Evolutionary conservation across 257 asterid genomes (phyloP).

Genomic region (Scutellaria barbata): DNA sequence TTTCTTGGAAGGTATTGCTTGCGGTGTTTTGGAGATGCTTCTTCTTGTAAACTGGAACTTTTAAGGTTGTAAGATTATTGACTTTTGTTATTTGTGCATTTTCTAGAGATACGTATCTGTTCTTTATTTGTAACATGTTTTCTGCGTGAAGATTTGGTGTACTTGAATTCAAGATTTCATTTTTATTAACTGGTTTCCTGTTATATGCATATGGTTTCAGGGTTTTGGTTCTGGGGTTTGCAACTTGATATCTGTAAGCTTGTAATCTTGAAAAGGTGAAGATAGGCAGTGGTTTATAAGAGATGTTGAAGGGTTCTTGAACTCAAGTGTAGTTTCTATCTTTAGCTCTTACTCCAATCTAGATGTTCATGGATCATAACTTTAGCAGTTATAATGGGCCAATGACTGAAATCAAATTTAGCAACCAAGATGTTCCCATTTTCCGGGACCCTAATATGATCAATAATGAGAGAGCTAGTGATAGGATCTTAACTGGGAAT

Average conservation of each 20-base stretch:
- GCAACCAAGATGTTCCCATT: slow-evolving; percentile 35
- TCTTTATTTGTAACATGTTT: background rate
- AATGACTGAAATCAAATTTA: slow-evolving; percentile 39
- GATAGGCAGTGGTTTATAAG: background rate
- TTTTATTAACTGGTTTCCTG: slow-evolving; percentile 12
- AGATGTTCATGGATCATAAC: slow-evolving; percentile 66
- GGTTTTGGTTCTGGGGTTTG: slow-evolving; percentile 29
- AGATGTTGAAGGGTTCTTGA: slow-evolving; percentile 16
- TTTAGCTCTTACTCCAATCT: slow-evolving; percentile 17
- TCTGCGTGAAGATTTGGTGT: slow-evolving; percentile 5
- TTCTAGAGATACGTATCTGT: background rate
- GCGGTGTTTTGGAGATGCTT: slow-evolving; percentile 20
- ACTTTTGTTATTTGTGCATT: background rate
- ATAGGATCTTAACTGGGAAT: slow-evolving; percentile 37
- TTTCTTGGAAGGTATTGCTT: slow-evolving; percentile 25
- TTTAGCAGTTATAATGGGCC: slow-evolving; percentile 36
- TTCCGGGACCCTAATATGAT: slow-evolving; percentile 38
- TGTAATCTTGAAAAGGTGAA: slow-evolving; percentile 16
- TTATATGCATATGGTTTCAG: slow-evolving; percentile 29
- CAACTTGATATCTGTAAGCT: slow-evolving; percentile 28
- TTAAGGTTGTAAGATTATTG: background rate
- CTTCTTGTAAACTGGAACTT: slow-evolving; percentile 15
- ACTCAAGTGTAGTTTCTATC: slow-evolving; percentile 28
- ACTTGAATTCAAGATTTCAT: slow-evolving; percentile 28
- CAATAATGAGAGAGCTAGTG: slow-evolving; percentile 36